A percentile compares a stretch with the other conserved stretches of the same genome.
phyloP scores from a whole-genome alignment of 768 basidiomycete genomes.

The Podaxis sp. region DNA sequence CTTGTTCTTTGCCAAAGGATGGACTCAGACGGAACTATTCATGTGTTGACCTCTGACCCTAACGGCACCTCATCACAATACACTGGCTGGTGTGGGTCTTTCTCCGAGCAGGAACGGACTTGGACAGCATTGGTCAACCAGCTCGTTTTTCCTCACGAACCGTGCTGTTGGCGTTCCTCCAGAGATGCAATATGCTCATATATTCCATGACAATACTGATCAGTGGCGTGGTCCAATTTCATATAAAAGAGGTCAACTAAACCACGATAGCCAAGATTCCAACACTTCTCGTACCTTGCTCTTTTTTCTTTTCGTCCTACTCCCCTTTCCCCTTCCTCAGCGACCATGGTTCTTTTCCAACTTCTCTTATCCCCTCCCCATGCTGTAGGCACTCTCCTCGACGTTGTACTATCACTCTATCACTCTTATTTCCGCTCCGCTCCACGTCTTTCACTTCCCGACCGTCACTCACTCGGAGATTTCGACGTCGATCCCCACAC shows the following conservation, averaged over 20 bases:
- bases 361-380: constrained; percentile 55
- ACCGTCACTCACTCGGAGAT: constrained; percentile 37
- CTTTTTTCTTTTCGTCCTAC: neutral
- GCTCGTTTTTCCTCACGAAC: constrained; percentile 12
- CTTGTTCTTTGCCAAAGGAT: constrained; percentile 9
- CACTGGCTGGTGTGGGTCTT: constrained; percentile 7
- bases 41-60: constrained; percentile 9
- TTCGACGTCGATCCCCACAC: constrained; percentile 62
- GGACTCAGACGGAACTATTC: constrained; percentile 12
- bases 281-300: neutral
- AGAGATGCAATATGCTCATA: constrained; percentile 8
- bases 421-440: constrained; percentile 38
- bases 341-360: constrained; percentile 38
- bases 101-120: constrained; percentile 11
- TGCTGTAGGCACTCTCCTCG: constrained; percentile 46
- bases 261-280: constrained; percentile 4
- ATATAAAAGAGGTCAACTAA: constrained; percentile 23
- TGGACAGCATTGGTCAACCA: constrained; percentile 10
- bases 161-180: constrained; percentile 4
- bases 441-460: constrained; percentile 28
- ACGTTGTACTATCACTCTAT: constrained; percentile 44
- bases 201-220: constrained; percentile 12
- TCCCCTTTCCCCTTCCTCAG: constrained; percentile 14
- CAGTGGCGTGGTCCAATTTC: constrained; percentile 14
- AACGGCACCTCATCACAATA: constrained; percentile 10